These are phyloP conservation scores for Pseudevernia furfuracea DNA, from an alignment of 495 filamentous ascomycete genomes.

Conservation along the genomic window DNA sequence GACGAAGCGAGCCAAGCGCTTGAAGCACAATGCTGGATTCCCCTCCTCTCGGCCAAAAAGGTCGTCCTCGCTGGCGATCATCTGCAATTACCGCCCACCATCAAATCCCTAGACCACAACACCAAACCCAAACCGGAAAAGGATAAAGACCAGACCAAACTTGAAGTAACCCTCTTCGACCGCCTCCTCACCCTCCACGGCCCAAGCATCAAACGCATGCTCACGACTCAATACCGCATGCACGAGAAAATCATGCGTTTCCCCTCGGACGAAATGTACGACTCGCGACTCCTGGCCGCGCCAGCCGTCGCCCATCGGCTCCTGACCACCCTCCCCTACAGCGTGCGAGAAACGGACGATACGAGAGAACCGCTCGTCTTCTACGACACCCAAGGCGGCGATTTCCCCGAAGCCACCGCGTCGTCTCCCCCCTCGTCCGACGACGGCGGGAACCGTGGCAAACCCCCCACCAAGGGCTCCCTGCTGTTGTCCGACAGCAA, in stretches of 20 bases:
- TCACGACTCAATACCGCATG: conserved; percentile 99
- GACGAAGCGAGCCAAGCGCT: conserved; percentile 95
- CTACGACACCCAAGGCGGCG: conserved; percentile 91
- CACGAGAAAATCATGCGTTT: conserved; percentile 92
- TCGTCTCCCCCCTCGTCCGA: conserved; percentile 18
- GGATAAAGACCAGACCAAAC: conserved; percentile 28
- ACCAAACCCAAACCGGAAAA: conserved; percentile 6
- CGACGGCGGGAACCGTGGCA: conserved; percentile 27
- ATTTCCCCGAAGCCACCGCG: conserved; percentile 57
- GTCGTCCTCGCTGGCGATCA: conserved; percentile 91
- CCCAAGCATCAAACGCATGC: conserved; percentile 75
- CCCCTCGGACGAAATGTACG: conserved; percentile 84
- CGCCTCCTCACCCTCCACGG: conserved; percentile 78
- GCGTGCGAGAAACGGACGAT: conserved; percentile 74
- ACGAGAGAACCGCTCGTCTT: conserved; percentile 84
- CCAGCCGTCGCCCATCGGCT: conserved; percentile 66
- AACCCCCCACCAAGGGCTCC: conserved; percentile 44
- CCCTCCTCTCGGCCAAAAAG: conserved; percentile 71
- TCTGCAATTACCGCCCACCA: conserved; percentile 86
- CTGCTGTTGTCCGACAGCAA: conserved; percentile 76
- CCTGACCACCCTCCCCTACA: conserved; percentile 71
- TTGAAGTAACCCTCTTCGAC: conserved; percentile 89
- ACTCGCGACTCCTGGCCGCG: conserved; percentile 67
- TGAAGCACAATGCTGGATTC: conserved; percentile 98
- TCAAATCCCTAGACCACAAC: conserved; percentile 55